Base-by-base conservation (phyloP, 2,329 filamentous ascomycete genomes). In the Microdochium nivale region DNA sequence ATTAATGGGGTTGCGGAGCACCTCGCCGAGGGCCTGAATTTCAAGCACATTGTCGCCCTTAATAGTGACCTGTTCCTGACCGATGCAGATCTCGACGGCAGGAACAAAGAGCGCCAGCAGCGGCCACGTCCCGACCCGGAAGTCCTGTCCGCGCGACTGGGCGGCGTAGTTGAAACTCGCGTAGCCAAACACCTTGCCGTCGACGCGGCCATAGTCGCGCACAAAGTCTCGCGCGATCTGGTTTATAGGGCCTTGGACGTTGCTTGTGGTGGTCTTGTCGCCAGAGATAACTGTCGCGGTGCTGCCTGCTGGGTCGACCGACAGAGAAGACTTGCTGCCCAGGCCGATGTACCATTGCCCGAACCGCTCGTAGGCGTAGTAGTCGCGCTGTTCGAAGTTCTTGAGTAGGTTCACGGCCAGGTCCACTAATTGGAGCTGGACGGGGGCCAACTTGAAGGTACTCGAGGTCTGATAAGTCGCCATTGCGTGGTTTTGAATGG, bases 151-250 rank as follows among this genome's bases (percentile, higher is more conserved):
- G 19, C 52, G 50, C 19, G 49, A 46, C 32, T 56, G 54, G 30
- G 50, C 48, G 19, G 50, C 52, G 37, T 56, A 56, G 37, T 56
- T 56, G 49, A 56, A 56, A 24, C 49, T 51, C 19, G 51, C 48
- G 23, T 54, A 49, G 24, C 54, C 53, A 19, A 52, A 56, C 10
- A 52, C 35, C 25, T 51, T 54, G 30, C 50, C 23, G 30, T 52
- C 51, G 10, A n/a, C 16, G 13, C 43, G 44, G 10, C 35, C 43
- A 32, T 52, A 33, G 13, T 54, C 54, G 10, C 25, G 21, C 5
- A 50, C 25, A 35, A 50, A 50, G 16, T 50, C 32, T n/a, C 49
- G 9, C 13, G 35, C 37, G n/a, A 40, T 19, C 25, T 50, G 5
- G 49, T 16, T 35, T 13, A 50, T 40, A 5, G 49, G 25, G 30